Evolutionary conservation across 805 yeast species (phyloP).

Genomic region (Lachancea waltii): DNA sequence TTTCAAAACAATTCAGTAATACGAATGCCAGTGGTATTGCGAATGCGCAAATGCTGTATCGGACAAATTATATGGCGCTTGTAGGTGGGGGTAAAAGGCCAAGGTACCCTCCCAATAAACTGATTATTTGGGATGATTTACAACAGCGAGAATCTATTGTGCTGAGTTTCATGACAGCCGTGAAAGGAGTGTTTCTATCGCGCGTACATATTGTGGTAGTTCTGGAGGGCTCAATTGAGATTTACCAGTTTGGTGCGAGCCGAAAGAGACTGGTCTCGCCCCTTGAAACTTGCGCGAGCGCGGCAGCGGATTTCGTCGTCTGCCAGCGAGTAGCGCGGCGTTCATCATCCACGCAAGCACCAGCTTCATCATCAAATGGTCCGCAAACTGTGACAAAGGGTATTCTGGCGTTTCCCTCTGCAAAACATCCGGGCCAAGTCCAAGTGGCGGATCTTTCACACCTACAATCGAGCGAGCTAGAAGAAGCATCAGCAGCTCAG

Average conservation of each 20-base stretch:
- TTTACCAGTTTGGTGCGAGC: constrained; percentile 76
- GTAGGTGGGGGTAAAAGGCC: constrained; percentile 88
- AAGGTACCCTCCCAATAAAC: constrained; percentile 67
- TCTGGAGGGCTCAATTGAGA: constrained; percentile 55
- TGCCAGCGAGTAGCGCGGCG: constrained; percentile 11
- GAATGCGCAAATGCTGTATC: constrained; percentile 69
- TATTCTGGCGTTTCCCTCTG: constrained; percentile 22
- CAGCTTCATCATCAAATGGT: neutral
- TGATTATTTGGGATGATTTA: constrained; percentile 88
- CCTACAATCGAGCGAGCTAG: constrained; percentile 13
- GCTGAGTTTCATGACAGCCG: constrained; percentile 70
- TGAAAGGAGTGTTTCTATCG: constrained; percentile 67
- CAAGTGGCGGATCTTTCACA: constrained; percentile 25
- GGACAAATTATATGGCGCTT: constrained; percentile 84
- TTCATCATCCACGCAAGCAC: constrained; percentile 4
- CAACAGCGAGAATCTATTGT: constrained; percentile 65
- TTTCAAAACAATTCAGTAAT: constrained; percentile 17
- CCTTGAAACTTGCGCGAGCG: constrained; percentile 16
- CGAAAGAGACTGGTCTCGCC: constrained; percentile 48
- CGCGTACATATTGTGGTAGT: constrained; percentile 72
- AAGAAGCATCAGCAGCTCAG: constrained; percentile 13
- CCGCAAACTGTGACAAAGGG: constrained; percentile 13
- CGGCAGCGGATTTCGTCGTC: constrained; percentile 23
- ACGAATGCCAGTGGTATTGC: constrained; percentile 66
- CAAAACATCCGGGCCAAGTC: constrained; percentile 26